These are phyloP conservation scores for Botryosphaeria dothidea DNA, from an alignment of 2,329 filamentous ascomycete genomes.

Conservation along the genomic window DNA sequence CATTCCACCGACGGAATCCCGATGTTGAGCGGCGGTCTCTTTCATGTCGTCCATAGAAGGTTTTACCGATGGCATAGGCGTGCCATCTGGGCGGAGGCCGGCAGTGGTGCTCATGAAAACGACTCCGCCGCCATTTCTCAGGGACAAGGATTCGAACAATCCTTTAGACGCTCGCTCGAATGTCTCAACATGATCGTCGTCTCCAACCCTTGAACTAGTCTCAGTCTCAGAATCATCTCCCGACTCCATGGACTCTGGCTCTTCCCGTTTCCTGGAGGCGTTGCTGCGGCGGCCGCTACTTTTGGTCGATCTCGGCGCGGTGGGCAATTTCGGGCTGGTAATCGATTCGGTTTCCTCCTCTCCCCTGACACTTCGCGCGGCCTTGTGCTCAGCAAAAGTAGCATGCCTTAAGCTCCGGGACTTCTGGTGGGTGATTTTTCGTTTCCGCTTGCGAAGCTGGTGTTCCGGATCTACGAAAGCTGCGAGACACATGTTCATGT, in stretches of 20 bases:
- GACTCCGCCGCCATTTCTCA: slow-evolving; percentile 46
- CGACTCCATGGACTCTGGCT: neutral
- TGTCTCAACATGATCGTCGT: slow-evolving; percentile 41
- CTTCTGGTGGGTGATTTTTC: neutral
- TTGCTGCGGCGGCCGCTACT: neutral
- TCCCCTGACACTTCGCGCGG: neutral
- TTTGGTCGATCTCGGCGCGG: neutral
- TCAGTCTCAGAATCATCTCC: slow-evolving; percentile 4
- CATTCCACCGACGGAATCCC: neutral
- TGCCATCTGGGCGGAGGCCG: slow-evolving; percentile 12
- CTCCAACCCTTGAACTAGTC: slow-evolving; percentile 24
- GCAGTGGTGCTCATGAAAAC: slow-evolving; percentile 38
- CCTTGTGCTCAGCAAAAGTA: slow-evolving; percentile 9
- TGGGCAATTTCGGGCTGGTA: neutral
- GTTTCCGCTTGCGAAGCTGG: slow-evolving; percentile 15
- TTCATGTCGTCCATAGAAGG: neutral
- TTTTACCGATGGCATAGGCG: neutral
- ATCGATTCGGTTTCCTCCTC: neutral
- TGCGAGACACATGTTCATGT: slow-evolving; percentile 30
- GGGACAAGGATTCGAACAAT: slow-evolving; percentile 49
- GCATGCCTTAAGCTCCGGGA: neutral
- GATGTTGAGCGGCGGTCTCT: neutral
- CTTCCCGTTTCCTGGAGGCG: neutral
- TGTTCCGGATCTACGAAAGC: slow-evolving; percentile 29
- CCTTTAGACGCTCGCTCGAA: slow-evolving; percentile 52